A percentile compares a stretch with the other conserved stretches of the same genome.
Evolutionary conservation across 192 early-diverging fungal species (phyloP).

Genomic region (Haplosporangium gracile): DNA sequence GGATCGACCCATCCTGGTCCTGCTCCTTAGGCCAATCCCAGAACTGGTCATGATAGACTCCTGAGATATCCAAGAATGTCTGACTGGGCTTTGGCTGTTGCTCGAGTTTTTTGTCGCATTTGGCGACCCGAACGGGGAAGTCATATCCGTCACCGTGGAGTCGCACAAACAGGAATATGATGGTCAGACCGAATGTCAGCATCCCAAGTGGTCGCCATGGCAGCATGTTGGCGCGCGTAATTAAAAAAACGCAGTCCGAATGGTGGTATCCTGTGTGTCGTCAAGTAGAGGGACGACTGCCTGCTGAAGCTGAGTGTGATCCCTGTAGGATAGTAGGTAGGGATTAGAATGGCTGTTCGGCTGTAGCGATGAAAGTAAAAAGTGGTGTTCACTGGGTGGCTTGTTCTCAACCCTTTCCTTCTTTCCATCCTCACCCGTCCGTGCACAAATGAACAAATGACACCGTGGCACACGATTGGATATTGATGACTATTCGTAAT

Average conservation of each 20-base stretch:
- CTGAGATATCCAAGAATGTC: conserved; percentile 36
- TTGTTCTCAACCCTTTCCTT: neutral
- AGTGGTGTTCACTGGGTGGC: neutral
- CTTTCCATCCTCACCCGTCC: neutral
- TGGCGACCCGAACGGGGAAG: conserved; percentile 23
- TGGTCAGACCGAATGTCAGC: conserved; percentile 35
- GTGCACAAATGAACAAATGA: neutral
- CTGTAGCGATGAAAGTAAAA: neutral
- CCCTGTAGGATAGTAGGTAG: neutral
- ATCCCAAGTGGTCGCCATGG: conserved; percentile 50
- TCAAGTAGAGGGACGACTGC: neutral
- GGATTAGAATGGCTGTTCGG: too few relatives aligned
- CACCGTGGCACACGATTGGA: neutral
- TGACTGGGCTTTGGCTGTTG: conserved; percentile 14
- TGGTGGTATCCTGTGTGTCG: neutral
- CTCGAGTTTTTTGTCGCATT: conserved; percentile 11
- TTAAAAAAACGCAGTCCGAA: too few relatives aligned
- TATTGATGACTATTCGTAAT: neutral
- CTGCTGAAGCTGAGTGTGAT: neutral
- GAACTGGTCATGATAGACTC: conserved; percentile 17
- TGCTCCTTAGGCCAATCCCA: neutral
- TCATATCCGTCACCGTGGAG: conserved; percentile 51
- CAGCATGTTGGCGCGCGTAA: conserved; percentile 4
- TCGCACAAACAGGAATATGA: conserved; percentile 50
- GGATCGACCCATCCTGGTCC: neutral